Base-by-base conservation (phyloP, 2,329 filamentous ascomycete genomes). In the Aspergillus cejpii region DNA sequence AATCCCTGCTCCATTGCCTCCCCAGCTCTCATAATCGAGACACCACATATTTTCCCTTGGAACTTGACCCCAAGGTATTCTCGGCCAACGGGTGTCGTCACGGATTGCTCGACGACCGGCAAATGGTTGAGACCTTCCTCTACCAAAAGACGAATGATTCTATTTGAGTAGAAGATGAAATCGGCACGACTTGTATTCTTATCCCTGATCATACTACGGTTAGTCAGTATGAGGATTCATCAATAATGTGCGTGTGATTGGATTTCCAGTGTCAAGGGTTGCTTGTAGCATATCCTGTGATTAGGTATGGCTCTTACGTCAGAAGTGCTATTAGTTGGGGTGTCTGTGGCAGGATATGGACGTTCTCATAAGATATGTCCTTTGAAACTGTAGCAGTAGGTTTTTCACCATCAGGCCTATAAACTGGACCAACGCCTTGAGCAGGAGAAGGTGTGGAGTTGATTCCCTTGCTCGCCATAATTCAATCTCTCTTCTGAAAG, bases 91-190 rank as follows among this genome's bases (percentile, higher is more conserved):
- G 92, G 92, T 5, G 92, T 97, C 33, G 84, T 94, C 61, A 98
- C 85, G 23, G 83, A 82, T 60, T 94, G 87, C 62, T 88, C 84
- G 41, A 94, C 82, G 14, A 94, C 88, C 1, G 92, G 92, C 33
- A 98, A 79, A 67, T 98, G 92, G 68, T 98, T 98, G 43, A 98
- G 76, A 3, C 92, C 92, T 71, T 98, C 92, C 69, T 98, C 92
- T 31, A 98, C 92, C 5, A 98, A 78, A 33, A 98, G 77, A 24
- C 92, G 87, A 66, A 97, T 97, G 66, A 98, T 97, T 48, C 92
- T 83, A 71, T 98, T 98, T 34, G 90, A 95, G 74, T 97, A 95
- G 73, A 98, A 98, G 64, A 98, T 96, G 67, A 98, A 98, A 69
- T 98, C 92, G 51, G 89, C 92, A 47, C 92, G 85, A 45, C 84